phyloP scores from a whole-genome alignment of 805 yeast genomes.

The Candida ulmi region DNA sequence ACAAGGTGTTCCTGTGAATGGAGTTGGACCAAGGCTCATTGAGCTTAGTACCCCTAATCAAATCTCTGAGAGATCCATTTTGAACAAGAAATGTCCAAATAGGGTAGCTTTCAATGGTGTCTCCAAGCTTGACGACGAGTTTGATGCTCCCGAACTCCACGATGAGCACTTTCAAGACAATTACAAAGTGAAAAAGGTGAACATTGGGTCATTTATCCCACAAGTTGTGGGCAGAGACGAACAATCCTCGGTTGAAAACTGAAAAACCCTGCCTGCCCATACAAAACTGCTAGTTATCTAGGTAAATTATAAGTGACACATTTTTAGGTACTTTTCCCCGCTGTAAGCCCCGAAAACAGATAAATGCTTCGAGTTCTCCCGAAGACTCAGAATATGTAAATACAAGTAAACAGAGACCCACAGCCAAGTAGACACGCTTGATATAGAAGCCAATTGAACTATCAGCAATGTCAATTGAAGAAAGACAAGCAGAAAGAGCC shows the following conservation, averaged over 20 bases:
- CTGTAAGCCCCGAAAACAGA: too few relatives aligned
- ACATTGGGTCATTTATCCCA: neutral
- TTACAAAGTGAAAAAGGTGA: neutral
- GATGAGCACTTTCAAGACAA: conserved; percentile 1
- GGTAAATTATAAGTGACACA: too few relatives aligned
- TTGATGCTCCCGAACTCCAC: conserved; percentile 7
- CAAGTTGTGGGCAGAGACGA: neutral
- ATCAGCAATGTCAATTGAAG: conserved; percentile 12
- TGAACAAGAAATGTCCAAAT: conserved; percentile 55
- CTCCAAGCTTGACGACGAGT: conserved; percentile 25
- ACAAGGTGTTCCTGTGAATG: conserved; percentile 38
- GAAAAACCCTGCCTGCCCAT: too few relatives aligned
- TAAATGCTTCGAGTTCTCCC: too few relatives aligned
- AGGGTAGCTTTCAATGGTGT: conserved; percentile 39
- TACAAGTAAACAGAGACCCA: too few relatives aligned
- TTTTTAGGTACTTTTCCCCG: too few relatives aligned
- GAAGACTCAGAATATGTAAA: neutral
- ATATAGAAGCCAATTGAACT: too few relatives aligned
- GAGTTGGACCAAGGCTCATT: conserved; percentile 37
- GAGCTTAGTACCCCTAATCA: conserved; percentile 40
- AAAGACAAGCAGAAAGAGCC: conserved; percentile 34
- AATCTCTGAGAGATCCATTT: conserved; percentile 39
- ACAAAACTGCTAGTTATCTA: too few relatives aligned
- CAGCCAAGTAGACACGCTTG: too few relatives aligned
- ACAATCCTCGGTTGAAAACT: too few relatives aligned